Evolutionary conservation across 495 filamentous ascomycete species (phyloP), one percentile per base, ranked within the genome.

Genomic region (Hypoxylon cercidicola): DNA sequence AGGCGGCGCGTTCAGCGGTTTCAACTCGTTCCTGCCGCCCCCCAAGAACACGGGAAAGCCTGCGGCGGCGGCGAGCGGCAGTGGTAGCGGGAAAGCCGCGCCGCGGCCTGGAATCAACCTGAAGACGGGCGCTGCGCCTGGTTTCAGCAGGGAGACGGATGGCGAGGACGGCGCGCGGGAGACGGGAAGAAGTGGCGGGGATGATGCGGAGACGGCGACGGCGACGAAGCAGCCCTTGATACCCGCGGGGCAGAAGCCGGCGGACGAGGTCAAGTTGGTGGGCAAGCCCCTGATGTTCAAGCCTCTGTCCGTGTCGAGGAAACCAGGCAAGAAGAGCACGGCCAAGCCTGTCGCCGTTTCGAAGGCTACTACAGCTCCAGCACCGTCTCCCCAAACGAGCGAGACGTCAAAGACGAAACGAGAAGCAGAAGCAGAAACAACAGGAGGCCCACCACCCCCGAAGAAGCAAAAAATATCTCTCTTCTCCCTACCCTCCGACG

Each of bases 201-300:
- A 61, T 51, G 43, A 61, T 51, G 23, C 72, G 5, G 57, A 74
- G n/a, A n/a, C n/a, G n/a, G n/a, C n/a, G 2, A 57, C 73, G 23
- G 62, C 69, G 51, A 51, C 55, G 6, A 64, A 62, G 23, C 75
- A 77, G 16, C 75, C 79, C 2, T 74, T 73, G 13, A 77, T 81
- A 68, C 77, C 74, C 0, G 81, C 77, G 20, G 80, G 74, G 2
- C 75, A 81, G 63, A 81, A 78, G 52, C 74, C 80, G n/a, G 81
- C 78, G 6, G 79, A 80, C 18, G 85, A 90, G 46, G 82, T 89
- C 11, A 89, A 92, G 70, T 65, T 90, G 13, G 84, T 88, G 35
- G 91, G 89, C 5, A 93, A 92, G 62, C 83, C 91, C 18, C 86
- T 90, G 69, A 93, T 92, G 86, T 97, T 97, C 75, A 92, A 89